phyloP scores from a whole-genome alignment of 116 monocot species.

The Dioscorea cayenensis region DNA sequence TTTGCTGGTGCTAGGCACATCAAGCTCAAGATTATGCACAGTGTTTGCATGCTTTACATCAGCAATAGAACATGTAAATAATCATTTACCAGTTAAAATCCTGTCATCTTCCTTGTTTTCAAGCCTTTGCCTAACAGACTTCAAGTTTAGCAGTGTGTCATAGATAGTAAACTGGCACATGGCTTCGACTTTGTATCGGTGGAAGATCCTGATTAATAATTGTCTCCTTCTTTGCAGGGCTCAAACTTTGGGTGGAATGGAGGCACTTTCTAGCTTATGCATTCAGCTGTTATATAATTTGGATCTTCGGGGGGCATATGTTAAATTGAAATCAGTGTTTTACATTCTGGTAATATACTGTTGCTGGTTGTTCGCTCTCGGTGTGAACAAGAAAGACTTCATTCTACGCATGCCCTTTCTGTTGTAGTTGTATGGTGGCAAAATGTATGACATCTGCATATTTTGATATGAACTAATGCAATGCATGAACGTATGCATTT shows the following conservation, averaged over 20 bases:
- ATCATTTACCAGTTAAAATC: constrained; percentile 14
- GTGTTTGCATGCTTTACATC: constrained; percentile 85
- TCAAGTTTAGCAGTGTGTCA: background rate
- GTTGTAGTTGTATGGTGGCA: background rate
- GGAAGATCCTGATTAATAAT: background rate
- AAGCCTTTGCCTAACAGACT: background rate
- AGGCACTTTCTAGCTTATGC: constrained; percentile 48
- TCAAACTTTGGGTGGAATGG: constrained; percentile 90
- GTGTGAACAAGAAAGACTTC: background rate
- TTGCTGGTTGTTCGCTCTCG: background rate
- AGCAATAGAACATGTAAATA: constrained; percentile 76
- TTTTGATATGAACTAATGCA: no score
- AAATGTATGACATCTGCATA: background rate
- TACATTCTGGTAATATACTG: background rate
- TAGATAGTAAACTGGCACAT: background rate
- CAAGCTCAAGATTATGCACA: constrained; percentile 73
- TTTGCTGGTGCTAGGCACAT: constrained; percentile 57
- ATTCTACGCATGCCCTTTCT: background rate
- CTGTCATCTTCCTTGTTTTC: constrained; percentile 4
- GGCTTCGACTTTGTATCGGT: background rate
- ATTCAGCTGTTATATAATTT: background rate
- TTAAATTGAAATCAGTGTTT: background rate
- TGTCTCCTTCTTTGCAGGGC: constrained; percentile 37
- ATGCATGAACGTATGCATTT: no score
- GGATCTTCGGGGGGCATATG: constrained; percentile 2